Conservation (phyloP, 1,139 yeast genomes). For the Magnusiomyces suaveolens region DNA sequence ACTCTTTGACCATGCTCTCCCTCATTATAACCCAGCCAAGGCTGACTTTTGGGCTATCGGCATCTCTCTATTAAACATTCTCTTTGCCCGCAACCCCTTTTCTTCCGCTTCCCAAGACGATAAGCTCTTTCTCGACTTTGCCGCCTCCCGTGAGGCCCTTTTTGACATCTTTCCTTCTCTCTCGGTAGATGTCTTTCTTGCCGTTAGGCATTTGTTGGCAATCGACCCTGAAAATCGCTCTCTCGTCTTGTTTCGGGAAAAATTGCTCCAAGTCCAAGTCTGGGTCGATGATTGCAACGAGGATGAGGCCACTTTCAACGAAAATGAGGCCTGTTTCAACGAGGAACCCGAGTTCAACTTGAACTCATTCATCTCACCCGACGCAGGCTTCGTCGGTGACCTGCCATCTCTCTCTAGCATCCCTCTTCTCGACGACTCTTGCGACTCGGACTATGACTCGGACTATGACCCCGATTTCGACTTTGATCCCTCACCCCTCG, state of each 20-base stretch:
- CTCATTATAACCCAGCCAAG: slow-evolving; percentile 72
- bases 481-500: too few relatives aligned
- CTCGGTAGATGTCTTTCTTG: slow-evolving; percentile 79
- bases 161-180: slow-evolving; percentile 88
- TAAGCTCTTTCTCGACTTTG: slow-evolving; percentile 78
- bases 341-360: too few relatives aligned
- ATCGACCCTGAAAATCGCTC: slow-evolving; percentile 84
- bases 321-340: too few relatives aligned
- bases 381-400: too few relatives aligned
- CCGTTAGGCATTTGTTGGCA: slow-evolving; percentile 65
- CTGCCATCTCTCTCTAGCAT: too few relatives aligned
- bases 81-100: slow-evolving; percentile 88
- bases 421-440: too few relatives aligned
- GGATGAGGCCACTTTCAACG: slow-evolving; percentile 39
- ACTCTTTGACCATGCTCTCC: slow-evolving; percentile 42
- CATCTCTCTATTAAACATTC: slow-evolving; percentile 69
- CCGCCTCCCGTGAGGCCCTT: slow-evolving; percentile 76
- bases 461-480: too few relatives aligned
- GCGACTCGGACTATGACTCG: too few relatives aligned
- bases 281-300: slow-evolving; percentile 88
- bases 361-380: too few relatives aligned
- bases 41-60: slow-evolving; percentile 94
- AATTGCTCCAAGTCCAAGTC: slow-evolving; percentile 49
- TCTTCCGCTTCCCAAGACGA: slow-evolving; percentile 73
- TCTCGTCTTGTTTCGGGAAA: slow-evolving; percentile 48